Evolutionary conservation across 208 protist genomes (phyloP).

Genomic region (Trypanosoma mega): DNA sequence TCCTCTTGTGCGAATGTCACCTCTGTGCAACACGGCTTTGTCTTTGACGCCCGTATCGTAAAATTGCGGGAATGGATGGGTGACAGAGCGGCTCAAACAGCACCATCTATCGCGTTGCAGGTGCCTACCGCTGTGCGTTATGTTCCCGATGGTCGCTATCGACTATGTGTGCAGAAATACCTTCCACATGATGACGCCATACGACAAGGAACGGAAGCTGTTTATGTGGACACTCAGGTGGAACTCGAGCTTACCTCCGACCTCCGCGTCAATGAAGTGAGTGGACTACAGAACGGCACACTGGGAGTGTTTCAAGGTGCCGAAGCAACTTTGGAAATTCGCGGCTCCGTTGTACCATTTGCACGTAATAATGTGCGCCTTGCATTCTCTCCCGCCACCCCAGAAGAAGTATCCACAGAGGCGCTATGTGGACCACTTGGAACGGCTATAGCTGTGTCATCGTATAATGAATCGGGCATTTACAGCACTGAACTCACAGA

Average conservation of each 20-base stretch:
- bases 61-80: conserved; percentile 21
- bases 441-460: background rate
- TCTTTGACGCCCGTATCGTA: conserved; percentile 23
- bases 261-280: conserved; percentile 26
- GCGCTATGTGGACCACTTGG: conserved; percentile 1
- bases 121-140: conserved; percentile 36
- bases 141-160: conserved; percentile 41
- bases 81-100: background rate
- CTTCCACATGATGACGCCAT: conserved; percentile 2
- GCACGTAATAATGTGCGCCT: conserved; percentile 35
- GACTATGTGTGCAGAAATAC: conserved; percentile 42
- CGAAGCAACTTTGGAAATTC: conserved; percentile 38
- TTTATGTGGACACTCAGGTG: conserved; percentile 28
- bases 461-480: too few species aligned
- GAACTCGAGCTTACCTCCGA: conserved; percentile 20
- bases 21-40: conserved; percentile 21
- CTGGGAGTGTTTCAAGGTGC: conserved; percentile 44
- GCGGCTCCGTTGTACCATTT: conserved; percentile 48
- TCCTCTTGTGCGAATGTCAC: conserved; percentile 20
- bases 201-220: conserved; percentile 5
- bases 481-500: too few species aligned
- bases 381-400: conserved; percentile 29
- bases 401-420: background rate
- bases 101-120: conserved; percentile 23
- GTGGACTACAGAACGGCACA: conserved; percentile 10